phyloP scores from a whole-genome alignment of 2,329 filamentous ascomycete genomes.

The Sclerotinia trifoliorum region DNA sequence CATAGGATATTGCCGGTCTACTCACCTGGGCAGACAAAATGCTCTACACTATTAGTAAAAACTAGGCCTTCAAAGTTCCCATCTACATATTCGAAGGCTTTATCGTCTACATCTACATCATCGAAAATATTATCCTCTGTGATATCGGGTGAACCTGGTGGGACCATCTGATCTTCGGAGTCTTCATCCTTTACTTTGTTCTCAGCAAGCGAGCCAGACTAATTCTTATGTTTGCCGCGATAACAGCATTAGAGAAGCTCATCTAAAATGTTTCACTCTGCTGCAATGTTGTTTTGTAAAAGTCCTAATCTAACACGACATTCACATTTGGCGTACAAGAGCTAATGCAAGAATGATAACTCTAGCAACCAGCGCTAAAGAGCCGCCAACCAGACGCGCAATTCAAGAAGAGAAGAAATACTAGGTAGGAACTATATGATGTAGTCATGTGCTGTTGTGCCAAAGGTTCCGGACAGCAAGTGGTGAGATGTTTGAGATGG shows the following conservation, averaged over 20 bases:
- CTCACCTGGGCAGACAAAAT: conserved; percentile 25
- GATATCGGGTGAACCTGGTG: conserved; percentile 26
- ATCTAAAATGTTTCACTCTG: not conserved
- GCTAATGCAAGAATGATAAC: not conserved
- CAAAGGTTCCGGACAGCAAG: not conserved
- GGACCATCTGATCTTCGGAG: conserved; percentile 24
- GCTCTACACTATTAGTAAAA: conserved; percentile 18
- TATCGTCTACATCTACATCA: conserved; percentile 34
- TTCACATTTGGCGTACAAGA: not conserved
- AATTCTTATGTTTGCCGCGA: conserved; percentile 21
- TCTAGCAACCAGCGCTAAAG: not conserved
- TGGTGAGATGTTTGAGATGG: not conserved
- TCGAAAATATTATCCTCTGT: conserved; percentile 33
- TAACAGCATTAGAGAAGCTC: conserved; percentile 2
- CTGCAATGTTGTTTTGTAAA: not conserved
- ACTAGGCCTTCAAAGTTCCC: conserved; percentile 33
- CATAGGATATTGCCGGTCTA: not conserved
- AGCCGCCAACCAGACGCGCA: not conserved
- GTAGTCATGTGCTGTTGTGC: not conserved
- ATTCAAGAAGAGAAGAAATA: not conserved
- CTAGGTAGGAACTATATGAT: not conserved
- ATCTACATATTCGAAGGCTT: conserved; percentile 34
- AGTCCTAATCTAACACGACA: not conserved
- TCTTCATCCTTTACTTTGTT: conserved; percentile 28
- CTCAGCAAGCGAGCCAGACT: conserved; percentile 19